Base-by-base conservation (phyloP, 1,139 yeast genomes). In the Candida tunisiensis region DNA sequence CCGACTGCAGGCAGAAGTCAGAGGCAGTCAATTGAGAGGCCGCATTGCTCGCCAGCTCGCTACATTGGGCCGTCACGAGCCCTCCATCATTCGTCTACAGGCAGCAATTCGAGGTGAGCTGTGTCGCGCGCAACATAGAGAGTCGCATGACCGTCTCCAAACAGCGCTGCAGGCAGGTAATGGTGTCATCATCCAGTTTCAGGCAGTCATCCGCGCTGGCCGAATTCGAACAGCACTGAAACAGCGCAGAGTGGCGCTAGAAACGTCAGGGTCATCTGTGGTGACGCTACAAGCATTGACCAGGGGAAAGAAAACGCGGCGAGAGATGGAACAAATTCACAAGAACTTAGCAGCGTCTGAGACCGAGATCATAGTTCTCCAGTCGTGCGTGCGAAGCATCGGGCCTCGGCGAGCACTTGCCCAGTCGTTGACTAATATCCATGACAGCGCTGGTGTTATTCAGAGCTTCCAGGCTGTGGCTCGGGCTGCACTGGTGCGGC, bases 331-430 rank as follows among this genome's bases (percentile, higher is more conserved):
- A 8, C 4, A 66, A 1, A 15, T 11, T 10, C 18, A 14, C 16
- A 16, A 18, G n/a, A n/a, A 24, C 21, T 6, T 26, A 17, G 11
- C 9, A 6, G 15, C 4, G 7, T 12, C 24, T 14, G 18, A 13
- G 19, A 9, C 20, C 6, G 15, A 18, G 16, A 15, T 24, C 17
- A 13, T n/a, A 6, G 12, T 60, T 16, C 42, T 71, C 3, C 78
- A 70, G 40, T 52, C 67, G 18, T 55, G 64, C 32, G 55, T 60
- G 2, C 55, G 75, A 35, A 78, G 72, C 19, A 70, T 64, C 1
- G 38, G 63, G 3, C 37, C 59, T 1, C 53, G 77, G 36, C 53
- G 59, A 3, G 53, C 49, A 20, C 45, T 68, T 28, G n/a, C 10
- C 12, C 15, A 3, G 8, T 10, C 9, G n/a, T 12, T 15, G 19